Percentiles rank a stretch among this genome's conserved stretches.
Evolutionary conservation across 208 protist genomes (phyloP).

Genomic region (Leishmania gerbilli): DNA sequence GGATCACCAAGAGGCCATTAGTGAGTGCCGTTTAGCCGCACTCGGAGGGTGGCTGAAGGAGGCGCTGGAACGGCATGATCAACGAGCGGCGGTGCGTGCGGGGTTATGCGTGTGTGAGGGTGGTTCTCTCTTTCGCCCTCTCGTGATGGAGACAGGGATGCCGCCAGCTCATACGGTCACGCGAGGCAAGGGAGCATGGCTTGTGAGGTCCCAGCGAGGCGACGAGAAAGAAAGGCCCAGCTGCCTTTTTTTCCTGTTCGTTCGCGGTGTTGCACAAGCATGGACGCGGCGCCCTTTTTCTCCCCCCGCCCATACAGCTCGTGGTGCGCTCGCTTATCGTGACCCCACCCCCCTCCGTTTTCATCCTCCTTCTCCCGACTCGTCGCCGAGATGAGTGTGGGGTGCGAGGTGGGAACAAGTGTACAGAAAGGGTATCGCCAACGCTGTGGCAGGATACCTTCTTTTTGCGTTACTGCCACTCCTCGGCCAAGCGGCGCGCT

Average conservation of each 20-base stretch:
- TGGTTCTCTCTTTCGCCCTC: background rate
- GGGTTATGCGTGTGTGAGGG: no score
- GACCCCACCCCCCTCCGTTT: no score
- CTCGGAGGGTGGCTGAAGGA: background rate
- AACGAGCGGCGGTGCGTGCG: background rate
- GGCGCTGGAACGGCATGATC: background rate
- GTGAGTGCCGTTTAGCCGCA: background rate
- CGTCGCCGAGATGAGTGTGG: background rate
- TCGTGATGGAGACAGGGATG: slow-evolving; percentile 3
- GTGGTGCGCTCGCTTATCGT: background rate
- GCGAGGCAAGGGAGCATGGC: background rate
- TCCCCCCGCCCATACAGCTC: background rate
- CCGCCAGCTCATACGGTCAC: background rate
- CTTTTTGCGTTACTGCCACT: background rate
- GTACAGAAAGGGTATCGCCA: background rate
- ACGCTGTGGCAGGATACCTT: background rate
- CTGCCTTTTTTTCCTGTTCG: background rate
- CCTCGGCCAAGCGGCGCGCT: background rate
- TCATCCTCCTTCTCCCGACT: background rate
- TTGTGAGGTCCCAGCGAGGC: background rate
- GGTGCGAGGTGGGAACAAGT: background rate
- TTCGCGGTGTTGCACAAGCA: background rate
- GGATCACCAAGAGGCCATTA: background rate
- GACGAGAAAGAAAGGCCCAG: background rate
- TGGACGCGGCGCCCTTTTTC: background rate